Base-by-base conservation (phyloP, 2,329 filamentous ascomycete genomes). In the Sporothrix euskadiensis region DNA sequence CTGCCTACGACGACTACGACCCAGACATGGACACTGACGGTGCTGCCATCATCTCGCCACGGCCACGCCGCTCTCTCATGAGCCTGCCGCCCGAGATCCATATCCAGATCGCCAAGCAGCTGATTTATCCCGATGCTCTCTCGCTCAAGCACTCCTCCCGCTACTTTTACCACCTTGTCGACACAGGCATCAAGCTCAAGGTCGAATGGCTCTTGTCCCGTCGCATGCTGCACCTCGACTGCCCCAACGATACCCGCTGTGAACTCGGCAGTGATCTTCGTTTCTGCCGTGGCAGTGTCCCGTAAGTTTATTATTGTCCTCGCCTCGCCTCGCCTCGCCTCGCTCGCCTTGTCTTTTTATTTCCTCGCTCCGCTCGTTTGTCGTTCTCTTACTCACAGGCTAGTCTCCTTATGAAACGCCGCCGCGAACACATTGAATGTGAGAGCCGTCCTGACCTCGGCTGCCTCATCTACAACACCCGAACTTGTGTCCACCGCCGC, bases 101-200 rank as follows among this genome's bases (percentile, higher is more conserved):
- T 76, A 79, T 91, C 1, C 84, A 88, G 69, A 89, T 93, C 72
- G 83, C 87, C 44, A 79, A 84, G 12, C 83, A 88, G 71, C 87
- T 93, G 74, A 86, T 86, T 44, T 93, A 93, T 75, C 91, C 91
- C 0, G 91, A 93, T 75, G 91, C 91, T 0, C 84, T 93, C 0
- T 90, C 90, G 0, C 82, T 93, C 19, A 92, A 92, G 78, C 90
- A 92, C 79, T 87, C 87, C 26, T 89, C 83, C 78, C 85, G 85
- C 73, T 85, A 91, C 78, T 90, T 93, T 79, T 90, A 89, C 81
- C 78, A 80, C 66, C 81, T 92, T 1, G 89, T 92, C 75, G 85
- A 90, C 79, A 93, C 91, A 0, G 89, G 89, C 49, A 83, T 92
- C 41, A 80, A 84, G 39, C 83, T 92, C 61, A 92, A 92, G 79